Evolutionary conservation across 305 asterid species (phyloP).

Genomic region (Rubia balearica): DNA sequence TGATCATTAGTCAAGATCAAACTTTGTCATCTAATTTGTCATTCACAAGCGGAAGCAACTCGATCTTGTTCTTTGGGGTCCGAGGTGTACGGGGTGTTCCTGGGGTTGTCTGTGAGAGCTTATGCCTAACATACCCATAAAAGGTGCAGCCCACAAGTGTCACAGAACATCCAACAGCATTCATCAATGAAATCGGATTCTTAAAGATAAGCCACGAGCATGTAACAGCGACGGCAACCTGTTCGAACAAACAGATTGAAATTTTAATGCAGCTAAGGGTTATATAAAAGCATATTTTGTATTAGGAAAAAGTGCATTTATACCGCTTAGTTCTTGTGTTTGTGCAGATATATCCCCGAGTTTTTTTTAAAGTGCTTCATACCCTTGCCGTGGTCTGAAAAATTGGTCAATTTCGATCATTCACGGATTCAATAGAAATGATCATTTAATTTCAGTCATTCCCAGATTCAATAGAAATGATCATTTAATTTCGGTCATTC

Average conservation of each 20-base stretch:
- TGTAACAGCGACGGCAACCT: constrained; percentile 96
- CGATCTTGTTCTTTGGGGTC: constrained; percentile 48
- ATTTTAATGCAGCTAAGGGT: background rate
- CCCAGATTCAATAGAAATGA: too few species aligned
- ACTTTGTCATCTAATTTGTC: constrained; percentile 74
- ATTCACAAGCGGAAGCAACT: constrained; percentile 54
- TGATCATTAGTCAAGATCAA: constrained; percentile 11
- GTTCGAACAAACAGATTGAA: background rate
- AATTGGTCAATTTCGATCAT: too few species aligned
- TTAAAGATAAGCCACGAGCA: constrained; percentile 87
- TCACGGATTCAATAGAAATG: too few species aligned
- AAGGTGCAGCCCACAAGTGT: constrained; percentile 80
- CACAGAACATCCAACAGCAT: constrained; percentile 65
- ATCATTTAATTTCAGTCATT: too few species aligned
- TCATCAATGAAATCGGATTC: constrained; percentile 78
- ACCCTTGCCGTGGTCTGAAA: too few species aligned
- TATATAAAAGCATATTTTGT: background rate
- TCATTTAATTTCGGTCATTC: too few species aligned
- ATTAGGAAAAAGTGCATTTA: background rate
- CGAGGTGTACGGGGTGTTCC: constrained; percentile 66
- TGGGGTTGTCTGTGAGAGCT: constrained; percentile 49
- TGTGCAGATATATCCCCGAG: too few species aligned
- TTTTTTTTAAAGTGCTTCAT: too few species aligned
- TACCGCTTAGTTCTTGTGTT: too few species aligned
- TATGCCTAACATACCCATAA: constrained; percentile 79